Evolutionary conservation across 371 early-diverging fungal species (phyloP), one percentile per base, ranked within the genome.

Genomic region (Fennellomyces sp.): DNA sequence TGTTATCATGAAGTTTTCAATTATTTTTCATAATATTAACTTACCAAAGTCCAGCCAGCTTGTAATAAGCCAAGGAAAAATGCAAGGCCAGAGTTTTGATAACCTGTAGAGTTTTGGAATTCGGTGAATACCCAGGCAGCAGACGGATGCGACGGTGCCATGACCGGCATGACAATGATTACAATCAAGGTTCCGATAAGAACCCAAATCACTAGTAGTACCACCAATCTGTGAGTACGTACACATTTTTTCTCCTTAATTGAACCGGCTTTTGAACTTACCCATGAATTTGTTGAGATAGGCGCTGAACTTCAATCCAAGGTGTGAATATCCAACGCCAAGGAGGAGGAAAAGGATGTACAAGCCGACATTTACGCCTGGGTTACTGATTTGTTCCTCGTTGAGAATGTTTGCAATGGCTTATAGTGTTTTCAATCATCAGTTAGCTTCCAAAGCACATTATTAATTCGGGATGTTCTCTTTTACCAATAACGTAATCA

Each of bases 71-170:
- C 79, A 29, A 79, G 52, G 12, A 79, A 57, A 45, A 79, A 79
- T 5, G 60, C 72, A 29, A 73, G 36, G 23, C 71, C 72, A 19
- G 42, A 45, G 27, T 70, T 75, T 0, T 49, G 28, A 15, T 66
- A 75, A 5, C 79, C 79, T 11, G 79, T 75, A 10, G 48, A 58
- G 19, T 79, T 79, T 3, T 51, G 42, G 30, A 73, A 79, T 31
- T 70, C 74, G 10, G 69, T 68, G 53, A 79, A 79, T 0, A 73
- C 79, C 73, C 73, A 79, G 25, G 59, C 50, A 2, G 76, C 72
- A 1, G 65, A 35, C 11, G 57, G 67, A 41, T 73, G 69, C 12
- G 64, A 48, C n/a, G 69, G 71, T 17, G 79, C 71, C 74, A 76
- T 69, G 28, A 63, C 76, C 23, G 73, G 73, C 25, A 70, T 49